Conservation (phyloP, 163 green algal species). For the Volvox carteri region DNA sequence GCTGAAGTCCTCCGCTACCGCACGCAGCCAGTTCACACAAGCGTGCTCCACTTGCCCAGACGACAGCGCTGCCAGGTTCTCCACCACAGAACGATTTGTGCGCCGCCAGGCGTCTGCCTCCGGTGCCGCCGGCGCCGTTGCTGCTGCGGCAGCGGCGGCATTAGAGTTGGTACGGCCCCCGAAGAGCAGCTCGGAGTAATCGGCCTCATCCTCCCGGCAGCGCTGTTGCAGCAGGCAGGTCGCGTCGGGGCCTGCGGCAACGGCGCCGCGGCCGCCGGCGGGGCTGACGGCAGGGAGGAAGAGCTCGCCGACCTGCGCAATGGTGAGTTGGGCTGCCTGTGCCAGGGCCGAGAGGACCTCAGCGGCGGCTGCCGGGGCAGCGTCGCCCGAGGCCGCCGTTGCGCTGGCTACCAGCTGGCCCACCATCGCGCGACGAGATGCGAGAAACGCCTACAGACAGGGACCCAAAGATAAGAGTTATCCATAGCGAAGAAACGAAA, state of each 20-base stretch:
- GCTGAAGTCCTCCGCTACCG: conserved; percentile 62
- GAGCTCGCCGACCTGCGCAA: conserved; percentile 78
- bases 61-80: conserved; percentile 63
- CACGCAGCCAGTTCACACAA: conserved; percentile 75
- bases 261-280: conserved; percentile 4
- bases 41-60: conserved; percentile 68
- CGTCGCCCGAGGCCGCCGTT: background rate
- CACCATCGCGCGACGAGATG: conserved; percentile 39
- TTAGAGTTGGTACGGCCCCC: conserved; percentile 43
- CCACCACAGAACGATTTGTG: conserved; percentile 26
- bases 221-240: conserved; percentile 71
- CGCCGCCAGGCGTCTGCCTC: conserved; percentile 73
- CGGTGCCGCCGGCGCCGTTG: background rate
- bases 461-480: background rate
- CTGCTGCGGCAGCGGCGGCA: background rate
- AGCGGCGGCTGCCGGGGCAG: conserved; percentile 8
- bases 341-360: conserved; percentile 57
- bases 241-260: conserved; percentile 10
- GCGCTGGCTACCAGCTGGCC: conserved; percentile 29
- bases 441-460: conserved; percentile 26
- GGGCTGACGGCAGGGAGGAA: conserved; percentile 67
- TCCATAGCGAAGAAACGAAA: too few species aligned
- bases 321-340: conserved; percentile 59
- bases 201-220: conserved; percentile 66
- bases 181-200: conserved; percentile 78